These are phyloP conservation scores for Kernera saxatilis DNA, from an alignment of 345 rosid species.

Conservation along the genomic window DNA sequence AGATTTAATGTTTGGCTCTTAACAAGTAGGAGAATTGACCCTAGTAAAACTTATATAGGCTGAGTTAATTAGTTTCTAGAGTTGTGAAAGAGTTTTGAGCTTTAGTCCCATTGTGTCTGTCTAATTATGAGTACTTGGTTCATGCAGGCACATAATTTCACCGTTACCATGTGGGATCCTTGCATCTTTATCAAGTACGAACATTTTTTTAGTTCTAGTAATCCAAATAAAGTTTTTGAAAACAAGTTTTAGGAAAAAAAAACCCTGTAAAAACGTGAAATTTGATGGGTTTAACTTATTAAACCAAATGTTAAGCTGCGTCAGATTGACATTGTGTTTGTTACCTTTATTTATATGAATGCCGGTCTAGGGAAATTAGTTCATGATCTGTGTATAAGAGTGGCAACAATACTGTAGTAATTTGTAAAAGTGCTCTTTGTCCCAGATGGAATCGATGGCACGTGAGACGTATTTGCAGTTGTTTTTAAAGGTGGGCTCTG, in stretches of 20 bases:
- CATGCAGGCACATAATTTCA: conserved; percentile 96
- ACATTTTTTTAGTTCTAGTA: conserved; percentile 19
- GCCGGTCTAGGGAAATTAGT: conserved; percentile 11
- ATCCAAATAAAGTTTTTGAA: background rate
- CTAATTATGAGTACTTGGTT: conserved; percentile 58
- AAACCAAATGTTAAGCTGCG: background rate
- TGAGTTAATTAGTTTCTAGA: conserved; percentile 1
- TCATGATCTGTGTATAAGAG: conserved; percentile 1
- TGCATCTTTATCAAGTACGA: conserved; percentile 67
- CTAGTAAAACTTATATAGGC: background rate
- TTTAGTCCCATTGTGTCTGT: conserved; percentile 17
- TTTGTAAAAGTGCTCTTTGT: conserved; percentile 58
- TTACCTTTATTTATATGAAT: background rate
- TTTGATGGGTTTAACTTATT: background rate
- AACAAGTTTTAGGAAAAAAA: background rate
- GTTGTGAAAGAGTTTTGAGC: conserved; percentile 16
- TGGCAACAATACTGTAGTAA: conserved; percentile 18
- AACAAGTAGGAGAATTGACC: background rate
- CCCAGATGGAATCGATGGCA: conserved; percentile 96
- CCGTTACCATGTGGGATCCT: conserved; percentile 48
- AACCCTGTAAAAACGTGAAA: background rate
- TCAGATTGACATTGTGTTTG: conserved; percentile 1
- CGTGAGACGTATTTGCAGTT: conserved; percentile 80
- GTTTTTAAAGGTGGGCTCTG: conserved; percentile 65
- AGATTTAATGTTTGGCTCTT: background rate